Evolutionary conservation across 2,329 filamentous ascomycete genomes (phyloP).

Genomic region (Ceratocystis papillata): DNA sequence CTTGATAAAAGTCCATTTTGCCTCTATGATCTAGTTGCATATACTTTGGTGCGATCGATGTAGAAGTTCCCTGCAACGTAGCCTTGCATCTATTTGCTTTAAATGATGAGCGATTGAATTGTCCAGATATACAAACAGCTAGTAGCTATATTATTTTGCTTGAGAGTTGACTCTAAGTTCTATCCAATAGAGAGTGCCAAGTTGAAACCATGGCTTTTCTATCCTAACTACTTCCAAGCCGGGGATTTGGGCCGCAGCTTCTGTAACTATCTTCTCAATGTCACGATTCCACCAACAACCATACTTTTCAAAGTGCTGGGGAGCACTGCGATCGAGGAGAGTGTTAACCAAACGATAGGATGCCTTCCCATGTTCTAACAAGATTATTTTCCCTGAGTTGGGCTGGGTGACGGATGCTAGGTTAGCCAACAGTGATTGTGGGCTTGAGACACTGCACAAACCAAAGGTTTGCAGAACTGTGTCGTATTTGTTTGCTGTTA

Average conservation of each 20-base stretch:
- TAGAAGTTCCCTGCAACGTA: no score
- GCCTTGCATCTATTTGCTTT: no score
- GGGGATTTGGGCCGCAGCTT: constrained; percentile 39
- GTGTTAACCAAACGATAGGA: constrained; percentile 45
- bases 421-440: constrained; percentile 42
- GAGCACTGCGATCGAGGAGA: constrained; percentile 45
- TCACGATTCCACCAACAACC: constrained; percentile 62
- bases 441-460: constrained; percentile 51
- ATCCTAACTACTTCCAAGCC: constrained; percentile 48
- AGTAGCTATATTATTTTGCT: no score
- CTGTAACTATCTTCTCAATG: constrained; percentile 44
- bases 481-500: constrained; percentile 39
- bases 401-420: constrained; percentile 44
- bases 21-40: no score
- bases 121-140: no score
- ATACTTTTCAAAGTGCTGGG: constrained; percentile 46
- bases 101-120: no score
- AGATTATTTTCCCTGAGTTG: constrained; percentile 47
- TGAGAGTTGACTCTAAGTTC: constrained; percentile 39
- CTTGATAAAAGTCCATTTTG: no score
- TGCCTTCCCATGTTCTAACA: constrained; percentile 53
- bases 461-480: constrained; percentile 55
- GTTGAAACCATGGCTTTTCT: constrained; percentile 42
- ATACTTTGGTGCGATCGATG: no score
- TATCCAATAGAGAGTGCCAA: constrained; percentile 49